Percentiles rank a stretch among this genome's conserved stretches.
Evolutionary conservation across 164 flowering plant genomes (phyloP).

Genomic region (Sedum album): DNA sequence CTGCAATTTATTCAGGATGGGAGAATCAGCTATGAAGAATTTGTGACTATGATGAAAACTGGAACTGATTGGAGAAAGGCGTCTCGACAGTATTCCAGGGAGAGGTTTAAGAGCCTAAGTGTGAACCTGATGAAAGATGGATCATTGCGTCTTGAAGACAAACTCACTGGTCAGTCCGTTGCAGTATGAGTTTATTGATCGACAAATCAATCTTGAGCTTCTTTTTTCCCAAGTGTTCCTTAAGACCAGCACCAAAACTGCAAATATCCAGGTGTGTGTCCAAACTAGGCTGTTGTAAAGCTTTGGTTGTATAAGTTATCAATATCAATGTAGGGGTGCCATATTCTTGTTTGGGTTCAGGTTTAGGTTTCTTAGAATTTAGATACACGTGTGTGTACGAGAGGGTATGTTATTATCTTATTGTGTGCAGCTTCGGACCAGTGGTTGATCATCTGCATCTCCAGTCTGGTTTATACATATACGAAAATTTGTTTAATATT

Average conservation of each 20-base stretch:
- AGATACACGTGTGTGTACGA: neutral
- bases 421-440: neutral
- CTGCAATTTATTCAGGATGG: slow-evolving; percentile 53
- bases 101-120: slow-evolving; percentile 93
- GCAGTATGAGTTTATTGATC: slow-evolving; percentile 23
- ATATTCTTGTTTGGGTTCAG: neutral
- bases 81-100: slow-evolving; percentile 93
- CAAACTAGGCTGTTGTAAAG: neutral
- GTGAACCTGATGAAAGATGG: slow-evolving; percentile 94
- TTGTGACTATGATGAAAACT: slow-evolving; percentile 97
- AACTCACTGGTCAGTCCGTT: slow-evolving; percentile 38
- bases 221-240: neutral
- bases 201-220: neutral
- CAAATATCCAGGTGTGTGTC: neutral
- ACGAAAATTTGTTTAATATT: neutral
- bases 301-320: neutral
- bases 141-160: slow-evolving; percentile 66
- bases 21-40: slow-evolving; percentile 83
- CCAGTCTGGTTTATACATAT: neutral
- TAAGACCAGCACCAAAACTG: neutral
- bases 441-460: neutral
- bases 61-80: slow-evolving; percentile 99
- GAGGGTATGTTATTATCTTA: neutral
- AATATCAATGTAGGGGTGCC: neutral
- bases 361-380: neutral